Conservation (phyloP, 345 rosid genomes). For the Brassica rapa region DNA sequence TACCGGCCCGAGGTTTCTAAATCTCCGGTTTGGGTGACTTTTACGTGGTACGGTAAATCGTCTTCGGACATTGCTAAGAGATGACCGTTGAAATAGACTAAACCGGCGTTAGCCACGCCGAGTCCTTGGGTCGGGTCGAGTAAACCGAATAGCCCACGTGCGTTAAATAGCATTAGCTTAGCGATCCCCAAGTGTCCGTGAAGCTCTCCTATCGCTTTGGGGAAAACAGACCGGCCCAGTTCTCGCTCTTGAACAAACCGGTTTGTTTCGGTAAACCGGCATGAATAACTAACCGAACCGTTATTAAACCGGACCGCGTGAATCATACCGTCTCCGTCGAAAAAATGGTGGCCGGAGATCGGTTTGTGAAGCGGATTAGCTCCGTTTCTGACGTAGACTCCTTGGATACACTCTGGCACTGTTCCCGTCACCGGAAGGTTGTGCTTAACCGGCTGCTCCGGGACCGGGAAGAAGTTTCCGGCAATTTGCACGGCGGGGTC, state of each 20-base stretch:
- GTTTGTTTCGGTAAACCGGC: slow-evolving; percentile 76
- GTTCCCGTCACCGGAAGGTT: slow-evolving; percentile 58
- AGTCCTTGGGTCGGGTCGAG: slow-evolving; percentile 63
- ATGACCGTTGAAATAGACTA: slow-evolving; percentile 65
- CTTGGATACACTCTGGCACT: slow-evolving; percentile 63
- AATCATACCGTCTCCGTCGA: slow-evolving; percentile 92
- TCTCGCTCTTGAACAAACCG: slow-evolving; percentile 65
- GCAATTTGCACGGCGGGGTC: slow-evolving; percentile 72
- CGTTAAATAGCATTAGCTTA: slow-evolving; percentile 66
- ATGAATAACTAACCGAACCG: slow-evolving; percentile 65
- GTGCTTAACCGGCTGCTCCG: slow-evolving; percentile 58
- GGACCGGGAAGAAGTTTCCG: slow-evolving; percentile 81
- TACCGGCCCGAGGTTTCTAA: slow-evolving; percentile 64
- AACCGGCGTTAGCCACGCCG: slow-evolving; percentile 86
- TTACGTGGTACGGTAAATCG: slow-evolving; percentile 78
- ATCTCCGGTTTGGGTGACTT: slow-evolving; percentile 62
- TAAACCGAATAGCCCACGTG: slow-evolving; percentile 60
- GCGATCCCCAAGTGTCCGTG: slow-evolving; percentile 90
- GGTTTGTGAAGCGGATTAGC: slow-evolving; percentile 86
- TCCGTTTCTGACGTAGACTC: slow-evolving; percentile 79
- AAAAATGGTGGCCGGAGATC: slow-evolving; percentile 77
- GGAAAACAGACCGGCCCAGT: slow-evolving; percentile 68
- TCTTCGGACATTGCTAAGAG: slow-evolving; percentile 95
- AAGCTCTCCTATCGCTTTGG: slow-evolving; percentile 90
- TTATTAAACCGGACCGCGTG: slow-evolving; percentile 60